Conservation (phyloP, 1,139 yeast species). For the Pichia sp. region DNA sequence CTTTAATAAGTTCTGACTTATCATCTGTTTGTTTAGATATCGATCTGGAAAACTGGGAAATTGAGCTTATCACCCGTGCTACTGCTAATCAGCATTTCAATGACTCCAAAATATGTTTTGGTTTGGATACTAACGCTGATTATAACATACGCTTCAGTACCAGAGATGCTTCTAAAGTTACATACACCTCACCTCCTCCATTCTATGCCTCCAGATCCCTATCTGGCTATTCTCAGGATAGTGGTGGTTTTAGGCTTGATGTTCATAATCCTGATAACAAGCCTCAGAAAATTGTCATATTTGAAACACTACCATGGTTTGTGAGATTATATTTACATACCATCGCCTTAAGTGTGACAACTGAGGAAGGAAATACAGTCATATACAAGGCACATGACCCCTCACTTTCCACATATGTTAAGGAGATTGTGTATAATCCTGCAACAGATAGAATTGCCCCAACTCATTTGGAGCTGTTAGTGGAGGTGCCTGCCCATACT, state of each 20-base stretch:
- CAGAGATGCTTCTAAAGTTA: conserved; percentile 24
- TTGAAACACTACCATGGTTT: conserved; percentile 91
- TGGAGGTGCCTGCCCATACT: conserved; percentile 58
- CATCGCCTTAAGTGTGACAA: conserved; percentile 30
- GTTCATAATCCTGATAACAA: conserved; percentile 55
- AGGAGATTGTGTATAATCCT: conserved; percentile 59
- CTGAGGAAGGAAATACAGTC: conserved; percentile 11
- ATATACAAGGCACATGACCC: conserved; percentile 20
- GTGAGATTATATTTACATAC: conserved; percentile 79
- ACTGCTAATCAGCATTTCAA: conserved; percentile 9
- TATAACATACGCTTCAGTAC: conserved; percentile 23
- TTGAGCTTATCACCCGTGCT: conserved; percentile 24
- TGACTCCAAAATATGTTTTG: conserved; percentile 20
- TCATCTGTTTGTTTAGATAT: conserved; percentile 40
- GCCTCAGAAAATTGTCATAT: conserved; percentile 50
- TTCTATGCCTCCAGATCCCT: conserved; percentile 74
- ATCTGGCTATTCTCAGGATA: conserved; percentile 87
- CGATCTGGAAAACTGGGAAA: conserved; percentile 42
- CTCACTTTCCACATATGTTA: conserved; percentile 33
- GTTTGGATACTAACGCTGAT: conserved; percentile 21
- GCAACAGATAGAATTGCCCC: conserved; percentile 79
- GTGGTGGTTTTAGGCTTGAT: conserved; percentile 80
- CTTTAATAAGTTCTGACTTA: conserved; percentile 39
- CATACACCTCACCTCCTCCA: conserved; percentile 47
- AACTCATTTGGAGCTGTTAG: conserved; percentile 66